Evolutionary conservation across 2,329 filamentous ascomycete species (phyloP), one percentile per base, ranked within the genome.

Genomic region (Verruconis gallopava): DNA sequence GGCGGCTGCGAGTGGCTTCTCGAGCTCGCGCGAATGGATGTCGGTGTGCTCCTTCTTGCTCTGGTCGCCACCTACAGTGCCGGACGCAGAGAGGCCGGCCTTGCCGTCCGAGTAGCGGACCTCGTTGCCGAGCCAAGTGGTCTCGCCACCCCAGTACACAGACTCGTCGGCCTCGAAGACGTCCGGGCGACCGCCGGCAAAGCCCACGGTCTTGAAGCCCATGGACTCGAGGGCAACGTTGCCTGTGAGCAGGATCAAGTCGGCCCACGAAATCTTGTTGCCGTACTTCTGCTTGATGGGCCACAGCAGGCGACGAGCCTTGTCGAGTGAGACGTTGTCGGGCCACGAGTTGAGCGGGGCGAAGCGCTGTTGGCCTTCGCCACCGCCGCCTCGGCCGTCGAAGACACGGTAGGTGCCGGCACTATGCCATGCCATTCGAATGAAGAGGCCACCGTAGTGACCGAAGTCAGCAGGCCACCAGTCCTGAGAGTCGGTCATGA

Each of bases 261-360:
- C 81, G 18, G 81, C 77, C 81, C 81, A 86, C 0, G 81, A 85
- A 61, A 86, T 81, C 68, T 82, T 84, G 69, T 75, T 76, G 58
- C 81, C 81, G 50, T 86, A 86, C 71, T 86, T 86, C 52, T 84
- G 80, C 73, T 86, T 86, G 65, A 86, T 77, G 44, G 81, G 81
- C 78, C 80, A 85, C 33, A 86, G 66, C 43, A 86, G 73, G 48
- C 81, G 80, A 44, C 81, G 81, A 21, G 81, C 81, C 72, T 86
- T 86, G 72, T 86, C 81, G 42, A 86, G 72, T 52, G 69, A 77
- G 54, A 76, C 78, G 50, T 86, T 86, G 64, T 86, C 81, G 33
- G 81, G 81, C 81, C 81, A 86, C 67, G 76, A 77, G 72, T 85
- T 85, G 56, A 86, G 75, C 4, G 82, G 82, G 41, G 81, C 81